These are phyloP conservation scores for Aspergillus sp. DNA, from an alignment of 2,329 filamentous ascomycete genomes.

Conservation along the genomic window DNA sequence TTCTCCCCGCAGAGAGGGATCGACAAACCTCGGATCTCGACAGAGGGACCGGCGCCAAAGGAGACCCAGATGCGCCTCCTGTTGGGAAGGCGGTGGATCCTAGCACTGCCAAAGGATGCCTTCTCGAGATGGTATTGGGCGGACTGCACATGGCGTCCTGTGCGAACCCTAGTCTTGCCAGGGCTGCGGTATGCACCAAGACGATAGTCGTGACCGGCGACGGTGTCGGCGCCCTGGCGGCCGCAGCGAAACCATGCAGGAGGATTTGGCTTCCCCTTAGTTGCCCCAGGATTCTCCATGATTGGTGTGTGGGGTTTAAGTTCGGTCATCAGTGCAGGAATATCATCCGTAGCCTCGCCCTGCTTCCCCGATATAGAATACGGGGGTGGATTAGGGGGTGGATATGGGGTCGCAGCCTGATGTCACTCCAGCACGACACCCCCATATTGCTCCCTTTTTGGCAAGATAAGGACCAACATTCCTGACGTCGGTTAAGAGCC, in stretches of 20 bases:
- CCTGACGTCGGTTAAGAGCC: too few species aligned
- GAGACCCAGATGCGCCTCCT: not conserved
- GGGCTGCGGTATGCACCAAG: not conserved
- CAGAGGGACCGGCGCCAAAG: not conserved
- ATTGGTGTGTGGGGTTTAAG: not conserved
- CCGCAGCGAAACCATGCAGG: not conserved
- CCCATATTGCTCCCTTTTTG: too few species aligned
- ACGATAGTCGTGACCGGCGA: not conserved
- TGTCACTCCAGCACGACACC: not conserved
- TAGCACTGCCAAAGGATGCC: too few species aligned
- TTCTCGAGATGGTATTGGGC: too few species aligned
- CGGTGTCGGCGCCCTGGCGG: not conserved
- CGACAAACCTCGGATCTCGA: constrained; percentile 19
- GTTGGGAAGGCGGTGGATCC: too few species aligned
- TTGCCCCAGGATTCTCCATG: not conserved
- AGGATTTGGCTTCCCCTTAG: not conserved
- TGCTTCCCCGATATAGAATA: not conserved
- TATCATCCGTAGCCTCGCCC: not conserved
- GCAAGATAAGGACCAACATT: too few species aligned
- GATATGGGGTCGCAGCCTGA: not conserved
- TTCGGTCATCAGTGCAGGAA: not conserved
- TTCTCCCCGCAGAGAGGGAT: constrained; percentile 9
- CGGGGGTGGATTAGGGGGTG: not conserved
- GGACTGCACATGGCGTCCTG: not conserved
- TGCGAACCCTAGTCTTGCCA: not conserved